Percentiles rank a stretch among this genome's conserved stretches.
Conservation (phyloP, 1,139 yeast species). For the Suhomyces coccinellae region DNA sequence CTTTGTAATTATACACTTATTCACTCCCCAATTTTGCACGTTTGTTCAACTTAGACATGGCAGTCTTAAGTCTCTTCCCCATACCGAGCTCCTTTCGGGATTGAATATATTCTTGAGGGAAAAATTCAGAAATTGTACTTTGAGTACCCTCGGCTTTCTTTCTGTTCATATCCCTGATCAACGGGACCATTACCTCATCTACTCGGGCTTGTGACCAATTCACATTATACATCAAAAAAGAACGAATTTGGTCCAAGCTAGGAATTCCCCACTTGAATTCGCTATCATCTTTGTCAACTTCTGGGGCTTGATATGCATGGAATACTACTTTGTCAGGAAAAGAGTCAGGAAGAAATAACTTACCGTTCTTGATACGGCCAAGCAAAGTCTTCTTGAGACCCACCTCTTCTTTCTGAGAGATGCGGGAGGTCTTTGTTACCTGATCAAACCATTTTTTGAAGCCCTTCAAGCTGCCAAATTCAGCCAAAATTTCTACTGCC, state of each 20-base stretch:
- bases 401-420: conserved; percentile 22
- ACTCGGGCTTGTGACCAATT: conserved; percentile 80
- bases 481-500: conserved; percentile 91
- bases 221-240: conserved; percentile 66
- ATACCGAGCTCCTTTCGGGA: conserved; percentile 45
- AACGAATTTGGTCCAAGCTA: conserved; percentile 73
- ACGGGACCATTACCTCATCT: conserved; percentile 87
- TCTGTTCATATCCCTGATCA: conserved; percentile 74
- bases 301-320: conserved; percentile 76
- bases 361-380: conserved; percentile 56
- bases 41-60: conserved; percentile 52
- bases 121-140: conserved; percentile 58
- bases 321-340: conserved; percentile 73
- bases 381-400: conserved; percentile 50
- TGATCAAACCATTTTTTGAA: conserved; percentile 46
- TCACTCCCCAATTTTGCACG: conserved; percentile 10
- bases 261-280: conserved; percentile 91
- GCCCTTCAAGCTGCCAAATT: conserved; percentile 52
- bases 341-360: conserved; percentile 57
- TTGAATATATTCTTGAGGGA: conserved; percentile 51
- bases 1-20: not conserved
- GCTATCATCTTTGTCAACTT: conserved; percentile 78
- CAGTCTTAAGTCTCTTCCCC: conserved; percentile 62
- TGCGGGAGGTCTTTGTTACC: conserved; percentile 21
- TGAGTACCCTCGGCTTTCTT: conserved; percentile 56